These are phyloP conservation scores for Epichloe baconii DNA, from an alignment of 2,329 filamentous ascomycete species.

Conservation along the genomic window DNA sequence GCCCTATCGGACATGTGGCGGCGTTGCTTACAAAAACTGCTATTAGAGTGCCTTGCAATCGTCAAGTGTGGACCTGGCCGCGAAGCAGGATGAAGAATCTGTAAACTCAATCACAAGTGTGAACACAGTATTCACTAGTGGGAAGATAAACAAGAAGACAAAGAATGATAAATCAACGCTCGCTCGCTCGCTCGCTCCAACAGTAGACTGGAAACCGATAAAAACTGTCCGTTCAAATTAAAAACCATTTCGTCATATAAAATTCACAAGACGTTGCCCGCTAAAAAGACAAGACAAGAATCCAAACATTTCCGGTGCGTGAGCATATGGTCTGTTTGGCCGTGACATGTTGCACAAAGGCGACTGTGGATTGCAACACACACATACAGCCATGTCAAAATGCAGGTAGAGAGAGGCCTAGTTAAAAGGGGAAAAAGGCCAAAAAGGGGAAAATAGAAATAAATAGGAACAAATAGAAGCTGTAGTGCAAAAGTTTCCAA, in stretches of 20 bases:
- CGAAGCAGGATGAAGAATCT: not conserved
- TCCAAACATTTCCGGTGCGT: slow-evolving; percentile 3
- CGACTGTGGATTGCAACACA: not conserved
- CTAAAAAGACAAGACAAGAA: not conserved
- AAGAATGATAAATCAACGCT: slow-evolving; percentile 2
- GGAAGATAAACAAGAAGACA: not conserved
- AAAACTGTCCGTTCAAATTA: not conserved
- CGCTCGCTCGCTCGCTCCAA: slow-evolving; percentile 4
- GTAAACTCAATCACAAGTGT: not conserved
- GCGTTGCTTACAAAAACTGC: not conserved
- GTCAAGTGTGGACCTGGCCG: not conserved
- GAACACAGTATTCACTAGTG: not conserved
- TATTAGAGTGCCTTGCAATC: not conserved
- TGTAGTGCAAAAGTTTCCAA: slow-evolving; percentile 3
- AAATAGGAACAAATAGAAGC: slow-evolving; percentile 4
- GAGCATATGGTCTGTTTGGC: slow-evolving; percentile 4
- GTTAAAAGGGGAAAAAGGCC: no score
- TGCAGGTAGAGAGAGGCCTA: not conserved
- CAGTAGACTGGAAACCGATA: not conserved
- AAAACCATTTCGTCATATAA: not conserved
- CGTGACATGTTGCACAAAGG: not conserved
- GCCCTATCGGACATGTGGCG: not conserved
- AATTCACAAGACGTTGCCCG: not conserved
- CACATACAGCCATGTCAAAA: not conserved
- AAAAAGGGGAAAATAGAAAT: slow-evolving; percentile 2